These are phyloP conservation scores for Podospora pseudocomata DNA, from an alignment of 495 filamentous ascomycete species.

Conservation along the genomic window DNA sequence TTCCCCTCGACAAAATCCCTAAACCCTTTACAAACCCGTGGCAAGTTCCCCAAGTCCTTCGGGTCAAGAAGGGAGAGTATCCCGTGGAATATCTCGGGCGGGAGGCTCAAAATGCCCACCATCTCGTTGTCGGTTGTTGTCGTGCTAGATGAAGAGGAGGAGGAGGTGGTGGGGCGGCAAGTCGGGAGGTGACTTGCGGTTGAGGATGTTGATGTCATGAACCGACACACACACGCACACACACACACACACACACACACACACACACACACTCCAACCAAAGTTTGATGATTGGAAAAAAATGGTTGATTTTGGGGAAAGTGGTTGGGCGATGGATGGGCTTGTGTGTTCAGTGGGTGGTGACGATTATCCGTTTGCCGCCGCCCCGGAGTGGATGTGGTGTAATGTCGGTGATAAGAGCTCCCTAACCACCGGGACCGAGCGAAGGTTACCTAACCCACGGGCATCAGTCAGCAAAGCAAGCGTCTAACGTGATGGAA, in stretches of 20 bases:
- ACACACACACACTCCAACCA: too few species aligned
- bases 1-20: constrained; percentile 50
- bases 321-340: too few species aligned
- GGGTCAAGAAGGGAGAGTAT: constrained; percentile 55
- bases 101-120: constrained; percentile 36
- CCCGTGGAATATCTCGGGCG: constrained; percentile 56
- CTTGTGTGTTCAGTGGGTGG: background rate
- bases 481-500: too few species aligned
- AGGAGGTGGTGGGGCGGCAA: too few species aligned
- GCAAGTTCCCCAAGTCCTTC: constrained; percentile 46
- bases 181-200: background rate
- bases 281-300: too few species aligned
- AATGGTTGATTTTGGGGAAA: too few species aligned
- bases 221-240: background rate
- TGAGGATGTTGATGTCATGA: background rate
- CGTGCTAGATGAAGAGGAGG: background rate
- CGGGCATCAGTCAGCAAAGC: background rate
- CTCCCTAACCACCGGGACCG: too few species aligned
- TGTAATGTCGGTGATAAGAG: background rate
- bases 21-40: constrained; percentile 46
- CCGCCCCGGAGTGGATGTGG: too few species aligned
- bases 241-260: too few species aligned
- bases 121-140: background rate
- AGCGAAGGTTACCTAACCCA: background rate
- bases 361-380: background rate